These are phyloP conservation scores for Saccharomycodes ludwigii DNA, from an alignment of 805 yeast genomes.

Conservation along the genomic window DNA sequence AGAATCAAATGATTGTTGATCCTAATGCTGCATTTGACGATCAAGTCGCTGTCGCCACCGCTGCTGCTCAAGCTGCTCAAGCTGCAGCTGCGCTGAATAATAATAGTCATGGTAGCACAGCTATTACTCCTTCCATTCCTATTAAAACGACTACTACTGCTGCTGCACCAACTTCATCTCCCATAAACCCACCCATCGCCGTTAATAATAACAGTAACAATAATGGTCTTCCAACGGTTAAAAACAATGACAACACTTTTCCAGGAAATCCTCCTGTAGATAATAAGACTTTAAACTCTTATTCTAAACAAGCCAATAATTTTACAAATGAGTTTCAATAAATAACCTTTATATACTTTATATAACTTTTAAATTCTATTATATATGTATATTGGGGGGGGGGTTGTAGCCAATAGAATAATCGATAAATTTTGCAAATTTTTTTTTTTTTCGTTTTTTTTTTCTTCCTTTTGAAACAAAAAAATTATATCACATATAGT, in stretches of 20 bases:
- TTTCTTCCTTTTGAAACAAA: no score
- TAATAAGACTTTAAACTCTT: constrained; percentile 16
- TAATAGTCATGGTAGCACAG: no score
- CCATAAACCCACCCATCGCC: constrained; percentile 1
- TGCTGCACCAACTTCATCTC: constrained; percentile 10
- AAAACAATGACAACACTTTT: constrained; percentile 1
- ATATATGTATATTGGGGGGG: no score
- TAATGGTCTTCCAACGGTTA: constrained; percentile 1
- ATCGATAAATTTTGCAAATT: no score
- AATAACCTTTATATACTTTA: constrained; percentile 1
- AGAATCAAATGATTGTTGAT: no score
- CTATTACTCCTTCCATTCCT: no score
- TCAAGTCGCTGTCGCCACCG: constrained; percentile 26
- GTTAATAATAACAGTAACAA: neutral
- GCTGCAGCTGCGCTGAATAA: no score
- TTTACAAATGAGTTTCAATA: constrained; percentile 22
- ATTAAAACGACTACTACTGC: no score
- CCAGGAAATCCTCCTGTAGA: constrained; percentile 7
- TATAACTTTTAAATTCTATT: no score
- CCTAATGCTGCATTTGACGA: constrained; percentile 24
- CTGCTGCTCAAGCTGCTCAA: constrained; percentile 24
- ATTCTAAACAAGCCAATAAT: constrained; percentile 23
- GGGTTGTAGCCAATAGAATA: no score
- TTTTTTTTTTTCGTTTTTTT: no score
- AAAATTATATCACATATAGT: no score